Evolutionary conservation across 768 basidiomycete genomes (phyloP).

Genomic region (Lactarius quietus): DNA sequence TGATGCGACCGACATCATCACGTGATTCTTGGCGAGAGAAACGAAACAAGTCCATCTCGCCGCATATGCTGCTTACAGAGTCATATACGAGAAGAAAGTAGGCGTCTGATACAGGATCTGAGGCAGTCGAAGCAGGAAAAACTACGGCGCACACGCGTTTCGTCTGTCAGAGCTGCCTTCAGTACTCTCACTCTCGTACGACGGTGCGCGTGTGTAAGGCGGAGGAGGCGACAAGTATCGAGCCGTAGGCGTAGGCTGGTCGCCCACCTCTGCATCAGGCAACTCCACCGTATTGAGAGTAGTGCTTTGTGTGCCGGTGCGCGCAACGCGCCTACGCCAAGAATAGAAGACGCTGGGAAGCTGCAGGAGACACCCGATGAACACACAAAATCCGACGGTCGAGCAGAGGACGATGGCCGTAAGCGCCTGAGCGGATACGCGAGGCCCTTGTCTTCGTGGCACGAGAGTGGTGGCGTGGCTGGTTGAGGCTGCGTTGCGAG

Average conservation of each 20-base stretch:
- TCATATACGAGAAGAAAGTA: neutral
- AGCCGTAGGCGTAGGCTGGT: neutral
- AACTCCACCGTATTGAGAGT: neutral
- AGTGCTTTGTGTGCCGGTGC: neutral
- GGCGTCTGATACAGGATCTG: neutral
- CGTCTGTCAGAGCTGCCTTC: neutral
- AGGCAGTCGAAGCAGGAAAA: neutral
- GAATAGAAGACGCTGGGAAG: neutral
- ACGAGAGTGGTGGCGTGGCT: neutral
- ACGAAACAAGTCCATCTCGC: neutral
- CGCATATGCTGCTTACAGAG: neutral
- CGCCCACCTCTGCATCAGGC: slow-evolving; percentile 3
- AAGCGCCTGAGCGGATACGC: slow-evolving; percentile 9
- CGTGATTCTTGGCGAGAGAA: neutral
- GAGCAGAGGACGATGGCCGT: slow-evolving; percentile 7
- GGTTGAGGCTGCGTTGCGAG: no score
- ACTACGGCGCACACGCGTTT: slow-evolving; percentile 3
- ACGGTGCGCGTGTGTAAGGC: slow-evolving; percentile 21
- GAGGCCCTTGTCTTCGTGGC: neutral
- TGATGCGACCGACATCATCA: neutral
- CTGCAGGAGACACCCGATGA: slow-evolving; percentile 9
- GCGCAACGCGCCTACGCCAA: neutral
- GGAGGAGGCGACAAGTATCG: slow-evolving; percentile 10
- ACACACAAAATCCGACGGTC: slow-evolving; percentile 5
- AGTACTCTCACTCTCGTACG: slow-evolving; percentile 16